Conservation (phyloP, 495 filamentous ascomycete species). For the Saxophila tyrrhenica region DNA sequence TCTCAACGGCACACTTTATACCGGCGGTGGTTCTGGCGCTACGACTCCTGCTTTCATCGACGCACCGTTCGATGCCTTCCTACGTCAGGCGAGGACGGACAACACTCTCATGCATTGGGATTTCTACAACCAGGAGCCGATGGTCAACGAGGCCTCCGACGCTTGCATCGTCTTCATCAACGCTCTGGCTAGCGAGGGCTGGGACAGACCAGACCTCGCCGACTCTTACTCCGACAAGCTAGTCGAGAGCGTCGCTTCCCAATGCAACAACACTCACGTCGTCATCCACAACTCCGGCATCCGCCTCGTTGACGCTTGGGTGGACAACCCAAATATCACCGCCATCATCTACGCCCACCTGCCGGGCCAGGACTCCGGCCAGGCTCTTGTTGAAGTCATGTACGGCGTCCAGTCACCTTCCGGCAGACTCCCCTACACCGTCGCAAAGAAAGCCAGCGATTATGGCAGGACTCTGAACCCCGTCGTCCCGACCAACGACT, state of each 20-base stretch:
- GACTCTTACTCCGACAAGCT: slow-evolving; percentile 14
- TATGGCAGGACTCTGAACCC: slow-evolving; percentile 14
- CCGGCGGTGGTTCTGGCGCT: slow-evolving; percentile 18
- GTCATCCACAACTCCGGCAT: slow-evolving; percentile 24
- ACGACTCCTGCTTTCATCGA: slow-evolving; percentile 15
- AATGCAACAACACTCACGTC: slow-evolving; percentile 23
- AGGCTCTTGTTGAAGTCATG: slow-evolving; percentile 17
- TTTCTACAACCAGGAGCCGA: slow-evolving; percentile 7
- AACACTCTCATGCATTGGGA: slow-evolving; percentile 11
- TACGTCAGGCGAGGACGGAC: slow-evolving; percentile 7
- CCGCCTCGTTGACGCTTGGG: slow-evolving; percentile 20
- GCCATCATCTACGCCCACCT: slow-evolving; percentile 23
- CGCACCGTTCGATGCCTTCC: slow-evolving; percentile 20
- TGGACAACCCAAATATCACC: slow-evolving; percentile 24
- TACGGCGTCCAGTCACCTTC: slow-evolving; percentile 18
- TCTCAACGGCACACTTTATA: slow-evolving; percentile 17
- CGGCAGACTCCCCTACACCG: slow-evolving; percentile 20
- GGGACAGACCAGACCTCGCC: slow-evolving; percentile 16
- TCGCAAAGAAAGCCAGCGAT: slow-evolving; percentile 15
- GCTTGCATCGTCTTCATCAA: slow-evolving; percentile 28
- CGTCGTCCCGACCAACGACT: slow-evolving; percentile 5
- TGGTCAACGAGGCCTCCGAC: slow-evolving; percentile 10
- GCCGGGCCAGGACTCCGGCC: slow-evolving; percentile 22
- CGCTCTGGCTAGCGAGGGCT: slow-evolving; percentile 14
- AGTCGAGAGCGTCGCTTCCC: slow-evolving; percentile 18